These are phyloP conservation scores for Desmodesmus armatus DNA, from an alignment of 139 green algal species.

Conservation along the genomic window DNA sequence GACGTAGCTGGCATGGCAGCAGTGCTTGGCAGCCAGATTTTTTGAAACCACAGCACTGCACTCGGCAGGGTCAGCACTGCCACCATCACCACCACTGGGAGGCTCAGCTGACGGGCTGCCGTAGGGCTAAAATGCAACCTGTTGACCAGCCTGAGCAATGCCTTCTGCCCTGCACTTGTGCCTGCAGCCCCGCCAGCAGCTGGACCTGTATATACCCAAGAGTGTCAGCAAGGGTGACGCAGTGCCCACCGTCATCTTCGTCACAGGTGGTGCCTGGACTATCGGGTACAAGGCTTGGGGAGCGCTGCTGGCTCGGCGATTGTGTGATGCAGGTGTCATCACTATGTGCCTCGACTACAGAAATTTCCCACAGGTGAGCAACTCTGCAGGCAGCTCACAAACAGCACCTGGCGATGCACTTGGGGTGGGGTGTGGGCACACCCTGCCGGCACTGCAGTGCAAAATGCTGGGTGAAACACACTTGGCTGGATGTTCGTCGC, in stretches of 20 bases:
- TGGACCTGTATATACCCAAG: conserved; percentile 89
- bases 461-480: too few relatives aligned
- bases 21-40: too few relatives aligned
- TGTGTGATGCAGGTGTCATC: conserved; percentile 86
- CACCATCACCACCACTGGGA: too few relatives aligned
- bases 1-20: neutral
- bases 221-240: neutral
- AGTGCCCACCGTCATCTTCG: conserved; percentile 87
- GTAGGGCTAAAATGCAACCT: neutral
- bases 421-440: too few relatives aligned
- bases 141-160: conserved; percentile 1
- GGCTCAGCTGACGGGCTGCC: neutral
- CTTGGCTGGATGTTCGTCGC: too few relatives aligned
- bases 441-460: too few relatives aligned
- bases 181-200: conserved; percentile 77
- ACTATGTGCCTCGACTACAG: conserved; percentile 95
- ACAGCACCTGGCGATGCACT: too few relatives aligned
- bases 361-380: conserved; percentile 92
- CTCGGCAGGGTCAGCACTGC: too few relatives aligned
- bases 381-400: too few relatives aligned
- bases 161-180: neutral
- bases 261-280: conserved; percentile 93
- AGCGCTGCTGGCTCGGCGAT: conserved; percentile 82
- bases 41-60: too few relatives aligned
- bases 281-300: conserved; percentile 98